These are phyloP conservation scores for Suillus bovinus DNA, from an alignment of 768 basidiomycete species.

Conservation along the genomic window DNA sequence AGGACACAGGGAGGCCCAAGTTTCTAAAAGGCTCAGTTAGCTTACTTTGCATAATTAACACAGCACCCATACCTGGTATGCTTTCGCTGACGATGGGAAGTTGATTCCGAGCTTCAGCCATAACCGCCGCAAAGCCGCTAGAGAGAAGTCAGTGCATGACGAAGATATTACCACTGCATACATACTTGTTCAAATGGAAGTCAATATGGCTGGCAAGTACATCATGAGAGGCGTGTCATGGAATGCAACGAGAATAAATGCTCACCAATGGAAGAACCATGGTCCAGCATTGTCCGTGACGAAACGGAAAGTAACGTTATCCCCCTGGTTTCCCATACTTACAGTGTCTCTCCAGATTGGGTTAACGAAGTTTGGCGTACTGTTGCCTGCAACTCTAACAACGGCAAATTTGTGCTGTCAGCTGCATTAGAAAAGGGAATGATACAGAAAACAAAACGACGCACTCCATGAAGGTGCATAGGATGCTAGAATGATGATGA, in stretches of 20 bases:
- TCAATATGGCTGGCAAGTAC: slow-evolving; percentile 29
- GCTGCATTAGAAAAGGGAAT: background rate
- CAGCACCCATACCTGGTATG: slow-evolving; percentile 21
- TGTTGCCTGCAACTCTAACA: slow-evolving; percentile 35
- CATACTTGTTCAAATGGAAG: slow-evolving; percentile 30
- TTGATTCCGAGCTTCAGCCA: slow-evolving; percentile 27
- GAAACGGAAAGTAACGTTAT: slow-evolving; percentile 58
- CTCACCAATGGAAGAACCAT: slow-evolving; percentile 50
- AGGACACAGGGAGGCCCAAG: slow-evolving; percentile 16
- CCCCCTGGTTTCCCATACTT: slow-evolving; percentile 32
- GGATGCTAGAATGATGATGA: slow-evolving; percentile 29
- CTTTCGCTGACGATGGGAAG: slow-evolving; percentile 1
- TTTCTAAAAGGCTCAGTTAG: slow-evolving; percentile 12
- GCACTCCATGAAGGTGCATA: slow-evolving; percentile 42
- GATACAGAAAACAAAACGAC: slow-evolving; percentile 10
- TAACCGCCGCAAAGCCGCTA: slow-evolving; percentile 33
- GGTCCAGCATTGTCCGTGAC: slow-evolving; percentile 66
- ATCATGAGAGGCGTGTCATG: slow-evolving; percentile 4
- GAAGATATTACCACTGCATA: background rate
- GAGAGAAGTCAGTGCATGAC: slow-evolving; percentile 9
- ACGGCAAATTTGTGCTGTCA: slow-evolving; percentile 40
- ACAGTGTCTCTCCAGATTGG: slow-evolving; percentile 37
- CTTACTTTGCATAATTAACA: background rate
- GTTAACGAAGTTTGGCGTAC: slow-evolving; percentile 36
- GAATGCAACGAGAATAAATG: background rate